Evolutionary conservation across 2,329 filamentous ascomycete genomes (phyloP).

Genomic region (Fusarium anthophilum): DNA sequence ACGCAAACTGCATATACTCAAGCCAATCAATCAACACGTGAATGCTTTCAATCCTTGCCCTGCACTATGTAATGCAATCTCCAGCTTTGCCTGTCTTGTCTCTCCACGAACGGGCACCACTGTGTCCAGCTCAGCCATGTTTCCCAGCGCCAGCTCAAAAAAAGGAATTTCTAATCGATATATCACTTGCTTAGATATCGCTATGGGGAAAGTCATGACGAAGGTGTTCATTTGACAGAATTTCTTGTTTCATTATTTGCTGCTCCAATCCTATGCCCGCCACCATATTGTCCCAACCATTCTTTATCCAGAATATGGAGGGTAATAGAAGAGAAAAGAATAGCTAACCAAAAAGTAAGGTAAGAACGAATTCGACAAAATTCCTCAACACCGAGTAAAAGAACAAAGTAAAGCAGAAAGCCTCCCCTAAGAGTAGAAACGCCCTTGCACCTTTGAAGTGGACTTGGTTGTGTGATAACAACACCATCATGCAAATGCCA

Average conservation of each 20-base stretch:
- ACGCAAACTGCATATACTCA: background rate
- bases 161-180: background rate
- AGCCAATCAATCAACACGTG: background rate
- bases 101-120: background rate
- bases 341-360: background rate
- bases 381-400: slow-evolving; percentile 8
- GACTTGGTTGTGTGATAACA: slow-evolving; percentile 26
- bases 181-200: background rate
- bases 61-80: background rate
- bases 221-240: background rate
- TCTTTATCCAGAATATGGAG: slow-evolving; percentile 9
- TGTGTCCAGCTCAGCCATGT: background rate
- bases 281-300: background rate
- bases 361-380: background rate
- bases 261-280: slow-evolving; percentile 9
- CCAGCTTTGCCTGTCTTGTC: background rate
- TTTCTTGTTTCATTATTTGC: slow-evolving; percentile 12
- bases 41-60: background rate
- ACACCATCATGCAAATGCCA: slow-evolving; percentile 23
- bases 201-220: background rate
- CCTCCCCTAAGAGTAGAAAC: slow-evolving; percentile 7
- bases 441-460: slow-evolving; percentile 7
- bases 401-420: background rate
- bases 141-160: background rate
- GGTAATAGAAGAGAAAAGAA: background rate